phyloP scores from a whole-genome alignment of 2,329 filamentous ascomycete genomes.

The Talaromyces funiculosus region DNA sequence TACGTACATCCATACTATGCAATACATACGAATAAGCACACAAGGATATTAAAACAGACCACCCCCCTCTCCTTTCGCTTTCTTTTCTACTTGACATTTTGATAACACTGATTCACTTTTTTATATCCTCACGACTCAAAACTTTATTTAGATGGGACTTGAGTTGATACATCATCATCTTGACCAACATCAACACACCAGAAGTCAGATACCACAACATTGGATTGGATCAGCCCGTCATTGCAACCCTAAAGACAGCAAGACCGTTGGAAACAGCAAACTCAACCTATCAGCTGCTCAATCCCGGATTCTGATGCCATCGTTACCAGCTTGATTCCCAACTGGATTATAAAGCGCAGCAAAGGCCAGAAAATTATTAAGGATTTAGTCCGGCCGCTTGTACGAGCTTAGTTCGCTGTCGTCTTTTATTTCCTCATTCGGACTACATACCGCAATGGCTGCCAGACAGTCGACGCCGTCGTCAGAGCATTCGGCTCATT shows the following conservation, averaged over 20 bases:
- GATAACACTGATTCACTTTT: neutral
- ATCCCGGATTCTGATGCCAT: conserved; percentile 16
- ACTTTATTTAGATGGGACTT: neutral
- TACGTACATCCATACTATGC: neutral
- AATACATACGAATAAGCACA: neutral
- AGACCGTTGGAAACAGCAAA: neutral
- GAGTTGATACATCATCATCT: neutral
- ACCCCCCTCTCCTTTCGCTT: neutral
- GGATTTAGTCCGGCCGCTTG: neutral
- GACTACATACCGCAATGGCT: conserved; percentile 25
- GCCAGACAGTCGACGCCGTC: conserved; percentile 36
- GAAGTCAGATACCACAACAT: neutral
- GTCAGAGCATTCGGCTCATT: conserved; percentile 35
- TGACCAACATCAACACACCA: neutral
- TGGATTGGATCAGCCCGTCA: neutral
- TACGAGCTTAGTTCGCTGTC: neutral
- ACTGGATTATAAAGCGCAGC: no score
- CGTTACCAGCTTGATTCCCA: conserved; percentile 11
- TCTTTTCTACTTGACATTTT: neutral
- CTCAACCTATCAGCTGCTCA: neutral
- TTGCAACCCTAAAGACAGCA: neutral
- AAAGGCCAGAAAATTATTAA: neutral
- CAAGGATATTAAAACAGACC: conserved; percentile 8
- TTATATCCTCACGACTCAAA: neutral
- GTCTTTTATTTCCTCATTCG: neutral